These are phyloP conservation scores for Neopestalotiopsis sp. DNA, from an alignment of 2,329 filamentous ascomycete species.

Conservation along the genomic window DNA sequence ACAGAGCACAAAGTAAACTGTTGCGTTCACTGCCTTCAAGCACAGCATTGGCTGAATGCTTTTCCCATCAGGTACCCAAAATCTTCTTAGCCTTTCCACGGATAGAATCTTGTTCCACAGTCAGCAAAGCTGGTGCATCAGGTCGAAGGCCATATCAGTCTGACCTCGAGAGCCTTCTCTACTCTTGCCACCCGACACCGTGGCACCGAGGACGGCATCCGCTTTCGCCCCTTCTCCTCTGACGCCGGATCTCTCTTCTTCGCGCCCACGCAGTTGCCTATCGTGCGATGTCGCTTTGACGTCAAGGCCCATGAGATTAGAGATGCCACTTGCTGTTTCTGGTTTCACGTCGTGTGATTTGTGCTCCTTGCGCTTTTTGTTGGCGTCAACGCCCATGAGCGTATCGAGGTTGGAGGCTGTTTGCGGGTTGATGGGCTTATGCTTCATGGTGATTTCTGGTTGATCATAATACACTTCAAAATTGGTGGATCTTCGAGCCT, in stretches of 20 bases:
- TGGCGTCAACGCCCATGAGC: constrained; percentile 9
- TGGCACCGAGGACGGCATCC: neutral
- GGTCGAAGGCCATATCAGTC: neutral
- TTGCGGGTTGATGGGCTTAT: neutral
- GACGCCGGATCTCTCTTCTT: neutral
- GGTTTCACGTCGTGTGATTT: neutral
- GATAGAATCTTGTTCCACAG: neutral
- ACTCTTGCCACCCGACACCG: neutral
- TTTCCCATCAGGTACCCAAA: neutral
- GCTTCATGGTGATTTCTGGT: neutral
- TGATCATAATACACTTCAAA: neutral
- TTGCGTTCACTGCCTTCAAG: neutral
- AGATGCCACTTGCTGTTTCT: neutral
- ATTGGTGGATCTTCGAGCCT: neutral
- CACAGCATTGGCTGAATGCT: too few relatives aligned
- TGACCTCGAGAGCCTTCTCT: neutral
- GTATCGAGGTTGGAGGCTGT: neutral
- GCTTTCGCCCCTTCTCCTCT: neutral
- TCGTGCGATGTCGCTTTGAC: constrained; percentile 6
- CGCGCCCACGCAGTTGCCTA: neutral
- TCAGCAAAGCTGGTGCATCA: neutral
- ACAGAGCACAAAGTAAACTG: neutral
- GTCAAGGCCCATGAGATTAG: constrained; percentile 1
- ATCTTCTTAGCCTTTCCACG: constrained; percentile 4
- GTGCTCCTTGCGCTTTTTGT: constrained; percentile 1